These are phyloP conservation scores for Penicillium thymicola DNA, from an alignment of 2,329 filamentous ascomycete species.

Conservation along the genomic window DNA sequence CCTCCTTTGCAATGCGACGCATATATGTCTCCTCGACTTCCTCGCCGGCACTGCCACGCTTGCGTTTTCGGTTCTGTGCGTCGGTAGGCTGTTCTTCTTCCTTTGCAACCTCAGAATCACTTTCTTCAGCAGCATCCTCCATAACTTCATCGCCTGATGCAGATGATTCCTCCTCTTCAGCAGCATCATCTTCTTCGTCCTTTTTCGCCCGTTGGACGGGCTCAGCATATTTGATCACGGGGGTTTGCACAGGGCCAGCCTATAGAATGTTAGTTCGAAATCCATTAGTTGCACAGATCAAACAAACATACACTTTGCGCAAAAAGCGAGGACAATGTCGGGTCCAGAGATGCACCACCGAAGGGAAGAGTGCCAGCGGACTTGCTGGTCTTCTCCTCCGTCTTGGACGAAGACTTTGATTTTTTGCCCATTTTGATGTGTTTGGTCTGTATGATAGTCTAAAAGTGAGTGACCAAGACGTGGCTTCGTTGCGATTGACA, in stretches of 20 bases:
- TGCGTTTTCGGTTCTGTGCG: constrained; percentile 48
- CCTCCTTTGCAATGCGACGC: constrained; percentile 44
- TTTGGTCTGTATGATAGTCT: background rate
- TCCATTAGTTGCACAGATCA: background rate
- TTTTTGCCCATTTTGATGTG: constrained; percentile 35
- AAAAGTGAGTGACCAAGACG: background rate
- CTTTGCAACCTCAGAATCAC: constrained; percentile 52
- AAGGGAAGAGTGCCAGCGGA: constrained; percentile 28
- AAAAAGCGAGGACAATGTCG: constrained; percentile 67
- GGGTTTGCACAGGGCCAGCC: constrained; percentile 42
- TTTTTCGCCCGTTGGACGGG: constrained; percentile 24
- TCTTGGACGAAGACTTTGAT: constrained; percentile 27
- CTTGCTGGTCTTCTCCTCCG: constrained; percentile 14
- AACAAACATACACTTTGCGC: constrained; percentile 62
- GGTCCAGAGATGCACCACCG: constrained; percentile 65
- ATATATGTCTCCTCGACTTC: constrained; percentile 46
- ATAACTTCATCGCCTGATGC: constrained; percentile 38
- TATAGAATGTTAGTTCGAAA: constrained; percentile 18
- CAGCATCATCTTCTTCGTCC: constrained; percentile 29
- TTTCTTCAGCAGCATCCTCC: constrained; percentile 43
- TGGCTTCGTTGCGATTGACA: constrained; percentile 5
- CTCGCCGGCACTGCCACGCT: constrained; percentile 51
- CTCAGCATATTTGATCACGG: constrained; percentile 24
- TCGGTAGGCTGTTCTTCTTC: constrained; percentile 22
- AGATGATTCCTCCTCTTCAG: constrained; percentile 27